Percentiles rank a stretch among this genome's conserved stretches.
Evolutionary conservation across 2,329 filamentous ascomycete genomes (phyloP).

Genomic region (Botryotinia narcissicola): DNA sequence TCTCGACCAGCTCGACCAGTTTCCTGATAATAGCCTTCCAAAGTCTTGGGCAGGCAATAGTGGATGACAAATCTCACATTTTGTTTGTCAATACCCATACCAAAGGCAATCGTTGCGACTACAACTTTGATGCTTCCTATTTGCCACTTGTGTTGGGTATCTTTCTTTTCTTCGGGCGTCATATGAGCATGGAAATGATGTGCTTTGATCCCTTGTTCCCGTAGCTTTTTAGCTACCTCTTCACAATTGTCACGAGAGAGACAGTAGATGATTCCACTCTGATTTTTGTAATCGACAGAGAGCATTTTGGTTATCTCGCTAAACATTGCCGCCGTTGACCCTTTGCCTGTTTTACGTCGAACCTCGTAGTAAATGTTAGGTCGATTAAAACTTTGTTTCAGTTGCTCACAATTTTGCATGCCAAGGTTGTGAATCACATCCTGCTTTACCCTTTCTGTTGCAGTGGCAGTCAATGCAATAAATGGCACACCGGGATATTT

Average conservation of each 20-base stretch:
- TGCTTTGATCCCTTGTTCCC: conserved; percentile 64
- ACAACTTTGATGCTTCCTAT: conserved; percentile 77
- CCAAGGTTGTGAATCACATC: conserved; percentile 91
- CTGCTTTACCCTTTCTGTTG: conserved; percentile 86
- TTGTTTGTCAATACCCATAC: conserved; percentile 99
- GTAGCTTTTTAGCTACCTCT: conserved; percentile 68
- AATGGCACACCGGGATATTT: conserved; percentile 78
- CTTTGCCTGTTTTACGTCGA: conserved; percentile 48
- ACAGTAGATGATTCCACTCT: conserved; percentile 92
- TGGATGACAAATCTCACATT: conserved; percentile 97
- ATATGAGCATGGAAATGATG: conserved; percentile 85
- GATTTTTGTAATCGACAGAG: conserved; percentile 61
- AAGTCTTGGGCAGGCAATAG: conserved; percentile 85
- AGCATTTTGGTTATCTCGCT: conserved; percentile 64
- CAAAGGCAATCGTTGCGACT: conserved; percentile 96
- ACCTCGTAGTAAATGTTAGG: conserved; percentile 92
- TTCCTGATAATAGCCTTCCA: conserved; percentile 98
- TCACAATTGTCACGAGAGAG: conserved; percentile 83
- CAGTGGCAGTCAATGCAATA: conserved; percentile 94
- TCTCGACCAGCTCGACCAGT: conserved; percentile 93
- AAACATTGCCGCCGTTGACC: conserved; percentile 35
- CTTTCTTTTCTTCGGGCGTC: conserved; percentile 61
- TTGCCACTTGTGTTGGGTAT: conserved; percentile 82
- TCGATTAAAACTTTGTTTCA: conserved; percentile 95
- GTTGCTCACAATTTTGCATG: conserved; percentile 72